These are phyloP conservation scores for Ustilago hordei DNA, from an alignment of 1,284 basidiomycete genomes.

Conservation along the genomic window DNA sequence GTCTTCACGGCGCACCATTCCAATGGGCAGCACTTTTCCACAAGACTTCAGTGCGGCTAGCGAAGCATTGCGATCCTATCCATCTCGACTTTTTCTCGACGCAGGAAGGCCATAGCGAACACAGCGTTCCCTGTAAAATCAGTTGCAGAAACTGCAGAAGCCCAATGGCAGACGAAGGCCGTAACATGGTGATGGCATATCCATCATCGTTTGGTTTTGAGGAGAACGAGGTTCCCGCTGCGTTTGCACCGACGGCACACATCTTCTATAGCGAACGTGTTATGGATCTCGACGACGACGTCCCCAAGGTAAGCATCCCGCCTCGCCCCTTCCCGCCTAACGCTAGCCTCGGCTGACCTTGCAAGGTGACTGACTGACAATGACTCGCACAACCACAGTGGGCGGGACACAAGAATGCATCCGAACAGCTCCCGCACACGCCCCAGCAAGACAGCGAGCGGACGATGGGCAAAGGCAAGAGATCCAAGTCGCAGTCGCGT, in stretches of 20 bases:
- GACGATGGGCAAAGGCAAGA: constrained; percentile 48
- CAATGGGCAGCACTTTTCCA: constrained; percentile 55
- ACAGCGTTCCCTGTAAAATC: constrained; percentile 50
- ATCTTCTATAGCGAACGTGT: constrained; percentile 52
- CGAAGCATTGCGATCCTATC: constrained; percentile 43
- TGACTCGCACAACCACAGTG: constrained; percentile 21
- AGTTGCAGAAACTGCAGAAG: constrained; percentile 50
- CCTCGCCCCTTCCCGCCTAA: too few species aligned
- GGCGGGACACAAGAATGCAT: constrained; percentile 41
- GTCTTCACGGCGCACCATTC: constrained; percentile 60
- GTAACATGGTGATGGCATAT: constrained; percentile 57
- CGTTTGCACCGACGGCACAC: constrained; percentile 47
- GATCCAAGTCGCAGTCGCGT: constrained; percentile 14
- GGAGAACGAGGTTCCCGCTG: constrained; percentile 32
- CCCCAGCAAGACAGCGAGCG: constrained; percentile 30
- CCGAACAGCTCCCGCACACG: constrained; percentile 38
- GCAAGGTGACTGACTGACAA: too few species aligned
- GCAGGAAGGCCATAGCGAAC: constrained; percentile 44
- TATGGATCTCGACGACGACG: constrained; percentile 51
- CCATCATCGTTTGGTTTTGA: constrained; percentile 47
- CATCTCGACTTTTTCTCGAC: constrained; percentile 51
- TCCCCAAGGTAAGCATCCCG: constrained; percentile 43
- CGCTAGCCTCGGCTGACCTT: too few species aligned
- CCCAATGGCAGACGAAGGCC: constrained; percentile 52
- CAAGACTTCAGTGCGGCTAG: constrained; percentile 52